Conservation (phyloP, 2,329 filamentous ascomycete species). For the Aureobasidium vineae region DNA sequence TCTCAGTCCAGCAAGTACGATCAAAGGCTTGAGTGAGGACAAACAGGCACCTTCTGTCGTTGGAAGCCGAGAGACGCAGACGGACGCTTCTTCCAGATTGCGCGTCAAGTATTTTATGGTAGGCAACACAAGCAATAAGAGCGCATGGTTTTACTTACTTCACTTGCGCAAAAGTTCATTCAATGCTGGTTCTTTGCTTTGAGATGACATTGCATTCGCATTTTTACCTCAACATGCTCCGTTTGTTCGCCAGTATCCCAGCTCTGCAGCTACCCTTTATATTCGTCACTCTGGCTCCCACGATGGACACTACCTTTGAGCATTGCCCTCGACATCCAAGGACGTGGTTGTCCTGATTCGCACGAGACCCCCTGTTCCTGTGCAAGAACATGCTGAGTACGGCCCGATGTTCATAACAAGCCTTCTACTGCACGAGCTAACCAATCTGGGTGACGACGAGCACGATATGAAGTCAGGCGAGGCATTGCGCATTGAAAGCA, state of each 20-base stretch:
- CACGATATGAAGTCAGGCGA: not conserved
- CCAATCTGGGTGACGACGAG: not conserved
- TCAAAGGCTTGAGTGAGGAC: not conserved
- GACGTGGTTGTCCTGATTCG: not conserved
- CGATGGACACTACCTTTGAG: not conserved
- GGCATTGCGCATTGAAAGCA: not conserved
- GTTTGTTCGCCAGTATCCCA: conserved; percentile 10
- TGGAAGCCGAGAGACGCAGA: not conserved
- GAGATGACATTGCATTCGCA: not conserved
- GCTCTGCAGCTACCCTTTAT: conserved; percentile 22
- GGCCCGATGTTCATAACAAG: not conserved
- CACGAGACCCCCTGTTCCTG: not conserved
- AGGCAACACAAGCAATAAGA: not conserved
- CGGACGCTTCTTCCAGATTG: not conserved
- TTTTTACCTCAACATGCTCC: not conserved
- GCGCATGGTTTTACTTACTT: not conserved
- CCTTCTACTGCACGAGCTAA: not conserved
- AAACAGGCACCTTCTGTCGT: conserved; percentile 17
- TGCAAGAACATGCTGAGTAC: not conserved
- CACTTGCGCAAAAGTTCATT: not conserved
- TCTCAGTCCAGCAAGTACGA: conserved; percentile 23
- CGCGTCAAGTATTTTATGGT: not conserved
- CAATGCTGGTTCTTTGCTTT: not conserved
- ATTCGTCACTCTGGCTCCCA: not conserved
- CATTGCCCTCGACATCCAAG: not conserved